Evolutionary conservation across 495 filamentous ascomycete species (phyloP).

Genomic region (Tuber melanosporum): DNA sequence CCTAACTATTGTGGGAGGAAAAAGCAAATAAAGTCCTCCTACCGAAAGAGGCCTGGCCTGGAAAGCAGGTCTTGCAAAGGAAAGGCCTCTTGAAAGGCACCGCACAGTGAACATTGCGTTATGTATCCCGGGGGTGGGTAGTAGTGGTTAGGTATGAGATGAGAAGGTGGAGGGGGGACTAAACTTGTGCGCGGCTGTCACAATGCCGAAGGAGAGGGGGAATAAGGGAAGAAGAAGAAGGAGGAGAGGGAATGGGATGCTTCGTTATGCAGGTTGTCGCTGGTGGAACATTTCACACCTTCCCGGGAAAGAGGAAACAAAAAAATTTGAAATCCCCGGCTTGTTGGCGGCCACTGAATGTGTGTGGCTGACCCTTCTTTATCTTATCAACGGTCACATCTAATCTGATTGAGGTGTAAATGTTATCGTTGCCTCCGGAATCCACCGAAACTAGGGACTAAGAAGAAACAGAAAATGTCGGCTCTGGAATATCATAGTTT

Average conservation of each 20-base stretch:
- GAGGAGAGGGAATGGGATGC: slow-evolving; percentile 36
- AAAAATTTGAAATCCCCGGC: slow-evolving; percentile 8
- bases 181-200: slow-evolving; percentile 44
- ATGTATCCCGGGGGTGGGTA: slow-evolving; percentile 47
- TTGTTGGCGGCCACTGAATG: neutral
- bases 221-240: slow-evolving; percentile 17
- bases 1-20: slow-evolving; percentile 11
- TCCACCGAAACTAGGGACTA: neutral
- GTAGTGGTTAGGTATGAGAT: slow-evolving; percentile 51
- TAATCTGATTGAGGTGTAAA: neutral
- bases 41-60: slow-evolving; percentile 26
- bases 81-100: slow-evolving; percentile 48
- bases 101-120: slow-evolving; percentile 46
- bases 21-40: slow-evolving; percentile 31
- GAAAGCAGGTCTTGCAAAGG: slow-evolving; percentile 29
- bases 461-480: neutral
- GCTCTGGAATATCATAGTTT: neutral
- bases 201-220: slow-evolving; percentile 36
- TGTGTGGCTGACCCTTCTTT: slow-evolving; percentile 10
- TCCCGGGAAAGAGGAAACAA: slow-evolving; percentile 15
- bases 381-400: slow-evolving; percentile 14
- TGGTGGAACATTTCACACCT: slow-evolving; percentile 16
- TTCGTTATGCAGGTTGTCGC: slow-evolving; percentile 18
- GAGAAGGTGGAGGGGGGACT: slow-evolving; percentile 39
- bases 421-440: neutral